Conservation (phyloP, 1,284 basidiomycete species). For the Rhodotorula sp. region DNA sequence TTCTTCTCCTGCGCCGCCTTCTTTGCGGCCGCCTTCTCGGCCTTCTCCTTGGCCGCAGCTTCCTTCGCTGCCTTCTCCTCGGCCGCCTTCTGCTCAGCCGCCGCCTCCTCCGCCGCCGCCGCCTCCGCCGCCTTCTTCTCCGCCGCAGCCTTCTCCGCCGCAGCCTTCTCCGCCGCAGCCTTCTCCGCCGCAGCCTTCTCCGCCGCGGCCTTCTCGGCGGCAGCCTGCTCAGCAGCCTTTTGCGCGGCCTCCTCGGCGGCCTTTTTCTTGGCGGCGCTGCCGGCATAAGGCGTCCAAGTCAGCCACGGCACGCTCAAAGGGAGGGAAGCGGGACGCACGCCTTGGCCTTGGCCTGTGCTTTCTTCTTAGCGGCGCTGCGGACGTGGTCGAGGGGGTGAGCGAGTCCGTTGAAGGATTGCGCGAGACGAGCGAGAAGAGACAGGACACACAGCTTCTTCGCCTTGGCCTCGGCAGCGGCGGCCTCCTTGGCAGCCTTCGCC, state of each 20-base stretch:
- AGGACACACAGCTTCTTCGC: background rate
- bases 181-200: constrained; percentile 1
- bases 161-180: constrained; percentile 7
- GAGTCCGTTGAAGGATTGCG: background rate
- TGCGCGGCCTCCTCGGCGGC: background rate
- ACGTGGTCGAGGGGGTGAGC: too few species aligned
- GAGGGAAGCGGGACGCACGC: background rate
- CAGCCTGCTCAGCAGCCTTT: constrained; percentile 4
- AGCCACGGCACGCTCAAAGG: too few species aligned
- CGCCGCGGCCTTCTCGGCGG: constrained; percentile 3
- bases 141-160: background rate
- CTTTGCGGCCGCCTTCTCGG: background rate
- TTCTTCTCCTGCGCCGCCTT: constrained; percentile 1
- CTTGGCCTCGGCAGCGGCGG: background rate
- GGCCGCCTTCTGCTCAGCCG: constrained; percentile 1
- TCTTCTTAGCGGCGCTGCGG: background rate
- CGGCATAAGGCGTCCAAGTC: background rate
- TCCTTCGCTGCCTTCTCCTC: background rate
- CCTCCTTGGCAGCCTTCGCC: background rate
- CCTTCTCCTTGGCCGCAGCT: background rate
- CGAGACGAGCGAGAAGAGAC: background rate
- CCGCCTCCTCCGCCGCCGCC: background rate
- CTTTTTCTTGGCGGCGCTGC: constrained; percentile 3
- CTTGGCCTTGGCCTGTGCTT: constrained; percentile 10
- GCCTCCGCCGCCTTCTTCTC: constrained; percentile 3